phyloP scores from a whole-genome alignment of 1,284 basidiomycete genomes.

The Cryptococcus floricola region DNA sequence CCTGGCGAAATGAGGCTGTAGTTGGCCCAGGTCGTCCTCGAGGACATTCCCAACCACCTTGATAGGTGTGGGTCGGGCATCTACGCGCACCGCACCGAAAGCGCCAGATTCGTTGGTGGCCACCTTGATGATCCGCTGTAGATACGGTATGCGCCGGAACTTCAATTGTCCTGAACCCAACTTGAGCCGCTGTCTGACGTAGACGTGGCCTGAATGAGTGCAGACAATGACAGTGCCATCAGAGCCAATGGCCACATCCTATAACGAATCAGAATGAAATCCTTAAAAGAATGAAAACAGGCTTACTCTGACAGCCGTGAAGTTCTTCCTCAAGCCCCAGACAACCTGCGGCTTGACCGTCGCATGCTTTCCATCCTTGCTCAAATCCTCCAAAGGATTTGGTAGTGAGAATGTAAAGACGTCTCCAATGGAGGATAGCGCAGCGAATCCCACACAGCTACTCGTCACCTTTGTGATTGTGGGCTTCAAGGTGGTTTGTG shows the following conservation, averaged over 20 bases:
- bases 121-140: constrained; percentile 82
- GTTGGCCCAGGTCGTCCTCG: constrained; percentile 62
- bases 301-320: constrained; percentile 71
- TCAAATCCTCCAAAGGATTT: constrained; percentile 49
- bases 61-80: constrained; percentile 63
- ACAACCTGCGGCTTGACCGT: constrained; percentile 79
- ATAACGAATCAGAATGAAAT: constrained; percentile 8
- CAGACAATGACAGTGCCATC: constrained; percentile 89
- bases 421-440: constrained; percentile 82
- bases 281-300: constrained; percentile 3
- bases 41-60: constrained; percentile 60
- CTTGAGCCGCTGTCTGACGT: constrained; percentile 64
- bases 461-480: constrained; percentile 76
- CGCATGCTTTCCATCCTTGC: constrained; percentile 39
- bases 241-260: constrained; percentile 83
- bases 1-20: constrained; percentile 58
- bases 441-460: constrained; percentile 78
- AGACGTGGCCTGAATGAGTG: constrained; percentile 92
- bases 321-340: constrained; percentile 82
- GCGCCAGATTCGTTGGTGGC: constrained; percentile 84
- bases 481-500: constrained; percentile 64
- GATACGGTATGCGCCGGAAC: constrained; percentile 73
- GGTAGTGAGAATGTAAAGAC: constrained; percentile 76
- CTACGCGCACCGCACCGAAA: constrained; percentile 78
- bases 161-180: constrained; percentile 62